Evolutionary conservation across 2,329 filamentous ascomycete species (phyloP).

Genomic region (Aspergillus oerlinghausenensis): DNA sequence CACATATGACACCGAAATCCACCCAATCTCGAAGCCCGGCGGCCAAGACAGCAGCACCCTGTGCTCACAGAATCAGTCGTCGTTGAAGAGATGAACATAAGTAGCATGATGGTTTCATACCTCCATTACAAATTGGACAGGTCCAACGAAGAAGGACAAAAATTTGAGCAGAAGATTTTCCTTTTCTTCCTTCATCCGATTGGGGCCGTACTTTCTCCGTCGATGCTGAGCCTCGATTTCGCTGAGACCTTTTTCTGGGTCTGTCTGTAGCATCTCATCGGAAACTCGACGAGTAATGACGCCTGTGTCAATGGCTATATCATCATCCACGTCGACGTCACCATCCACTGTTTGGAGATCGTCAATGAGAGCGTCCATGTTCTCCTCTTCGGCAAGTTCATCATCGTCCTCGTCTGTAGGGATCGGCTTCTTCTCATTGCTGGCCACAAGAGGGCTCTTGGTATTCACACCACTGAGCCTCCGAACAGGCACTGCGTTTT

Average conservation of each 20-base stretch:
- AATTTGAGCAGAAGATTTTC: conserved; percentile 83
- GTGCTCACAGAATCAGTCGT: conserved; percentile 7
- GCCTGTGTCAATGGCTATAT: conserved; percentile 48
- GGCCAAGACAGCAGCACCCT: conserved; percentile 73
- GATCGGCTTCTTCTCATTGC: neutral
- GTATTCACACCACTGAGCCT: neutral
- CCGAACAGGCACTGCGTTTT: neutral
- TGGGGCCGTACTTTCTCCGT: conserved; percentile 72
- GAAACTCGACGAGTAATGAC: conserved; percentile 56
- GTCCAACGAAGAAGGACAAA: conserved; percentile 74
- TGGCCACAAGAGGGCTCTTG: neutral
- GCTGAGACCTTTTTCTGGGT: conserved; percentile 67
- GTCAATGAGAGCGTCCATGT: conserved; percentile 82
- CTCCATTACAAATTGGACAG: conserved; percentile 94
- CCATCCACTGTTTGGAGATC: conserved; percentile 81
- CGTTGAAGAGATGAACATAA: neutral
- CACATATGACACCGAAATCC: conserved; percentile 88
- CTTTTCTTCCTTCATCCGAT: conserved; percentile 89
- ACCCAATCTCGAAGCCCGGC: conserved; percentile 85
- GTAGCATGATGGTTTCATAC: conserved; percentile 42
- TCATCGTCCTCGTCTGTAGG: conserved; percentile 28
- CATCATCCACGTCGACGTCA: conserved; percentile 59
- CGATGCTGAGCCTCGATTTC: conserved; percentile 61
- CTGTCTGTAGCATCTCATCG: conserved; percentile 73
- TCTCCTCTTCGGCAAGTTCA: conserved; percentile 72